Evolutionary conservation across 108 stramenopile genomes (phyloP).

Genomic region (Nitzschia sp.): DNA sequence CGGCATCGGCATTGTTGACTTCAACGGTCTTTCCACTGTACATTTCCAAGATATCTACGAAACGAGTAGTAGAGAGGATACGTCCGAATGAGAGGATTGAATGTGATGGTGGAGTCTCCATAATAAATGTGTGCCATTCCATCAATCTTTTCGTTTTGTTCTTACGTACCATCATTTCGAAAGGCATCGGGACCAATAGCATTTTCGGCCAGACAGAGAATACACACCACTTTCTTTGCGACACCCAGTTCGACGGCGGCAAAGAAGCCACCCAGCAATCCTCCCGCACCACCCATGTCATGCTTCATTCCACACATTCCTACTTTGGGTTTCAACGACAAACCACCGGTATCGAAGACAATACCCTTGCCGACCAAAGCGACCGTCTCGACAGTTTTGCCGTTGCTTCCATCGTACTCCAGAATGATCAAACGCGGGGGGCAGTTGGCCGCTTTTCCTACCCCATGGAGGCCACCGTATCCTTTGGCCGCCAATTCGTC

Average conservation of each 20-base stretch:
- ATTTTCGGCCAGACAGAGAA: constrained; percentile 88
- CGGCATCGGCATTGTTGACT: constrained; percentile 88
- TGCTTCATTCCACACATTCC: constrained; percentile 70
- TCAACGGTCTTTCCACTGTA: constrained; percentile 49
- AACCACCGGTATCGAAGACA: constrained; percentile 88
- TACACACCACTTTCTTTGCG: constrained; percentile 33
- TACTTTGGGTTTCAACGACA: constrained; percentile 48
- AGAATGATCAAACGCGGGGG: constrained; percentile 84
- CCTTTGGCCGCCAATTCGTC: constrained; percentile 42
- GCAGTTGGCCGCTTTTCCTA: constrained; percentile 83
- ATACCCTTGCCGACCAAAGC: constrained; percentile 90
- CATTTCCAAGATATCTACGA: constrained; percentile 40
- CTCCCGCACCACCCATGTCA: constrained; percentile 83
- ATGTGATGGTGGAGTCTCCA: too few species aligned
- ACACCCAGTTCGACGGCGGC: constrained; percentile 48
- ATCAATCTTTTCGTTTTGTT: background rate
- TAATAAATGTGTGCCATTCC: too few species aligned
- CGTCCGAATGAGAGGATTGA: constrained; percentile 31
- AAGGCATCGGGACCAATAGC: constrained; percentile 75
- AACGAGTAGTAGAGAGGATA: background rate
- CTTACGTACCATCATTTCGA: constrained; percentile 68
- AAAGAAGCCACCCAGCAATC: constrained; percentile 76
- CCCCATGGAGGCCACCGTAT: constrained; percentile 71
- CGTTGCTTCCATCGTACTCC: constrained; percentile 41
- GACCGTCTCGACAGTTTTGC: constrained; percentile 38